Percentiles rank a stretch among this genome's conserved stretches.
These are phyloP conservation scores for Pestalotiopsis sp. DNA, from an alignment of 2,329 filamentous ascomycete genomes.

Conservation along the genomic window DNA sequence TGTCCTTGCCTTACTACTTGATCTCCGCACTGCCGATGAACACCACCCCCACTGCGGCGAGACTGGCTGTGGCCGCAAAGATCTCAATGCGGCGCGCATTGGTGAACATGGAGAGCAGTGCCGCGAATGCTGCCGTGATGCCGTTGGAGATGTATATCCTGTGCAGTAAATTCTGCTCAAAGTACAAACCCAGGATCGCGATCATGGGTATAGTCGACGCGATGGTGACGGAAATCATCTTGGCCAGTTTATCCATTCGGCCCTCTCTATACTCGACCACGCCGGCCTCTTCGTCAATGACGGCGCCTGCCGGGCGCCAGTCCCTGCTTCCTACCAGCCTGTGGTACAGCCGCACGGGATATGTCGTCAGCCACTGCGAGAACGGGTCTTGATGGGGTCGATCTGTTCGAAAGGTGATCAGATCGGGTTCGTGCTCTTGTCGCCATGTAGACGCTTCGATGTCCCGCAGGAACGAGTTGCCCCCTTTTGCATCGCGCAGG, in stretches of 20 bases:
- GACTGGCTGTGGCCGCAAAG: background rate
- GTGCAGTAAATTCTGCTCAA: background rate
- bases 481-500: too few relatives aligned
- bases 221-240: background rate
- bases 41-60: background rate
- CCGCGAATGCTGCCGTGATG: background rate
- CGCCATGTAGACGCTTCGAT: too few relatives aligned
- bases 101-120: background rate
- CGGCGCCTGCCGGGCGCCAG: background rate
- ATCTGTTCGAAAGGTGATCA: too few relatives aligned
- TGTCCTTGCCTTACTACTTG: background rate
- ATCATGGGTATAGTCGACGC: background rate
- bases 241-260: background rate
- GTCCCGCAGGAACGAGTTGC: too few relatives aligned
- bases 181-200: background rate
- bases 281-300: background rate
- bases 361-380: background rate
- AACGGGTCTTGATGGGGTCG: background rate
- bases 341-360: background rate
- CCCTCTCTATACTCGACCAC: background rate
- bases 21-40: background rate
- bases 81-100: background rate
- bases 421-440: too few relatives aligned
- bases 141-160: background rate
- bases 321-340: background rate